These are phyloP conservation scores for Vitis hybrid DNA, from an alignment of 177 flowering plant species.

Conservation along the genomic window DNA sequence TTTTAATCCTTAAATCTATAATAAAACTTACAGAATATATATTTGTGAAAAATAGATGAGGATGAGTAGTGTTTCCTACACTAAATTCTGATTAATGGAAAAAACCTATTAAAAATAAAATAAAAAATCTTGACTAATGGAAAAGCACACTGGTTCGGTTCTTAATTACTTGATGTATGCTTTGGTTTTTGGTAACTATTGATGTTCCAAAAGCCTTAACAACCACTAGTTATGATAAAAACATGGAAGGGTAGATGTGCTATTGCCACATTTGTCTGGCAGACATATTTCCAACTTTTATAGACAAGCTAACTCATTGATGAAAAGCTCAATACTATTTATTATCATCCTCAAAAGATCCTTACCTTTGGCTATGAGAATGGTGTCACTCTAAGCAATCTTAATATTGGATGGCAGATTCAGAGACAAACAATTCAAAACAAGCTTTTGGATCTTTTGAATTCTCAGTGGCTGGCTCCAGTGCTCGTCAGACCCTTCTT, in stretches of 20 bases:
- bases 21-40: neutral
- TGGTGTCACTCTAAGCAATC: neutral
- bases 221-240: neutral
- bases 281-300: neutral
- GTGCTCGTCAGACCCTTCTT: neutral
- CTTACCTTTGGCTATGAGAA: too few species aligned
- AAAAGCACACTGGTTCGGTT: neutral
- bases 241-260: neutral
- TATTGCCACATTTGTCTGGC: neutral
- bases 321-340: neutral
- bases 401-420: slow-evolving; percentile 6
- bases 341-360: too few species aligned
- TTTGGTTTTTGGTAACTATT: neutral
- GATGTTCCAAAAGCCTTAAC: neutral
- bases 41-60: neutral
- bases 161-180: neutral
- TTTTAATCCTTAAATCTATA: neutral
- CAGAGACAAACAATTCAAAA: slow-evolving; percentile 6
- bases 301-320: neutral
- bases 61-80: neutral
- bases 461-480: slow-evolving; percentile 3
- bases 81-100: neutral
- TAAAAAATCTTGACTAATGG: neutral
- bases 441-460: slow-evolving; percentile 16
- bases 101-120: neutral